These are phyloP conservation scores for Handroanthus guayacan DNA, from an alignment of 257 asterid genomes.

Conservation along the genomic window DNA sequence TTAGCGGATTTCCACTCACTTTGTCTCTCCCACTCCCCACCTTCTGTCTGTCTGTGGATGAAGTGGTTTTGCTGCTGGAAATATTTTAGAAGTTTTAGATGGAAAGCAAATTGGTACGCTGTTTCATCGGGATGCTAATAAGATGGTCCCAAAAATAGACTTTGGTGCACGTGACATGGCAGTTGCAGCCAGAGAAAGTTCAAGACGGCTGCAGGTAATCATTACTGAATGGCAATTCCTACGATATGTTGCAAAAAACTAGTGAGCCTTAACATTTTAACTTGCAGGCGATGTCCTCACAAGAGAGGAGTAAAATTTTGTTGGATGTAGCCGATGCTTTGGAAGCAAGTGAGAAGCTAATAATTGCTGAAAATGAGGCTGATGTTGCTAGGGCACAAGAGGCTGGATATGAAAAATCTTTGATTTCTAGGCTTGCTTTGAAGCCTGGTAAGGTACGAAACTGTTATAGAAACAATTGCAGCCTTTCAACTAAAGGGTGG, in stretches of 20 bases:
- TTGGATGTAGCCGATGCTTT: conserved; percentile 79
- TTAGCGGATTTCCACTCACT: conserved; percentile 26
- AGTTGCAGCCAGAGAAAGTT: conserved; percentile 75
- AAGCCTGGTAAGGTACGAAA: conserved; percentile 78
- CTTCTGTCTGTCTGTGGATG: conserved; percentile 36
- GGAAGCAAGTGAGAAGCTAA: conserved; percentile 68
- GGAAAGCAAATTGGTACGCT: conserved; percentile 75
- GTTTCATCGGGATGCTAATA: conserved; percentile 72
- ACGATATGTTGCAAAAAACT: background rate
- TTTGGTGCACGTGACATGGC: conserved; percentile 77
- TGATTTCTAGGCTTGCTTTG: conserved; percentile 73
- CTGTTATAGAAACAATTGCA: conserved; percentile 6
- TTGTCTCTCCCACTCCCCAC: conserved; percentile 19
- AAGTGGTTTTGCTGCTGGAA: conserved; percentile 72
- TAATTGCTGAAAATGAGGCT: conserved; percentile 69
- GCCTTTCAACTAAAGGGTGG: conserved; percentile 22
- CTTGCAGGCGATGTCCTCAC: conserved; percentile 69
- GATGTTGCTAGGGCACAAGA: conserved; percentile 70
- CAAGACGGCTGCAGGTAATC: conserved; percentile 74
- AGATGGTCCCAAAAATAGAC: conserved; percentile 62
- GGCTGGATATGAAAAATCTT: conserved; percentile 74
- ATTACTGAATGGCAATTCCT: conserved; percentile 16
- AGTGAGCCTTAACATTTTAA: conserved; percentile 10
- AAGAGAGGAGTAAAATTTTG: conserved; percentile 77
- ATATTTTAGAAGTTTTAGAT: conserved; percentile 55